Base-by-base conservation (phyloP, 2,329 filamentous ascomycete species). In the Verticillium zaregamsianum region DNA sequence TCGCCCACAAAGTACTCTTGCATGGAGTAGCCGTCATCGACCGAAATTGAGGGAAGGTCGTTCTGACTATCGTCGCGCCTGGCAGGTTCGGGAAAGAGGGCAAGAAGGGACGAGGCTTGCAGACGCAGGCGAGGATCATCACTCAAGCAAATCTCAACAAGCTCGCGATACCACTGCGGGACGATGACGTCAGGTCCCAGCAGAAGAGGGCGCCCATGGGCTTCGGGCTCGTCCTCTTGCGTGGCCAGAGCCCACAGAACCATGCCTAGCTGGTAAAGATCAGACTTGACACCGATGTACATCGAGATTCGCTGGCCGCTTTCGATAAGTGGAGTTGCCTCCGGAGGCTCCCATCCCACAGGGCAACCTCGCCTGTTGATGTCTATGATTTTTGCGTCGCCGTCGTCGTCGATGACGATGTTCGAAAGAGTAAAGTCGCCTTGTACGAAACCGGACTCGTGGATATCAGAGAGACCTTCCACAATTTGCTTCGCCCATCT, bases 241-340 rank as follows among this genome's bases (percentile, higher is more conserved):
- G 90, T 90, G 1, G 92, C 94, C 55, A 99, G 79, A 25, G 92
- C 92, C 92, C 94, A 99, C 3, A 99, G 79, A 2, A 97, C 93
- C 95, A 99, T 99, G 5, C 95, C 95, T 5, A 98, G 83, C 75
- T 99, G 95, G 70, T 90, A 99, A 1, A 99, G 81, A 75, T 99
- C 95, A 0, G 94, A 97, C 76, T 99, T 99, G 72, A 97, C 93
- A 14, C 95, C 94, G 72, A 99, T 98, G 71, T 96, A 97, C 89
- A 98, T 97, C 55, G 91, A 90, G 59, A 99, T 93, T 33, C 92
- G 86, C 74, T 97, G 93, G 62, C 91, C 91, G 74, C 89, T 93
- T 66, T 94, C 89, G 64, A 98, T 92, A 61, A 98, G 86, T 6
- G 86, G 85, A 17, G 89, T 90, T 61, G 96, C 90, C 76, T 99